These are phyloP conservation scores for Pseudognaphalium luteoalbum DNA, from an alignment of 129 eudicot species.

Conservation along the genomic window DNA sequence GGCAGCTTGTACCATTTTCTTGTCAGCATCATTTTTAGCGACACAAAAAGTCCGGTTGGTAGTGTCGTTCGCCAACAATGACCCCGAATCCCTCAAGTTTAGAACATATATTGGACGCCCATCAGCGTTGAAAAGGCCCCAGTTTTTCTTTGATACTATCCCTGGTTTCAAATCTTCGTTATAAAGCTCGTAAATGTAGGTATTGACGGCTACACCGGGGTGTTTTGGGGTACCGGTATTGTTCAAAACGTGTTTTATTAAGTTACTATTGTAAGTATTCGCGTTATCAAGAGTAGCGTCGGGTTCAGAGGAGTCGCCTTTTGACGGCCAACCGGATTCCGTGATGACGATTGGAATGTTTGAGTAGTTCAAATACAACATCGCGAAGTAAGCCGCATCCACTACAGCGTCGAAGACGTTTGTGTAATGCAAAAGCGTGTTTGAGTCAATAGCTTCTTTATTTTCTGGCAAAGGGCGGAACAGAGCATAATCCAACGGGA, in stretches of 20 bases:
- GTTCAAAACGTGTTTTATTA: slow-evolving; percentile 55
- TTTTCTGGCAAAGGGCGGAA: slow-evolving; percentile 37
- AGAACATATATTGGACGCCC: slow-evolving; percentile 60
- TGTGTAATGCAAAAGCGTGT: slow-evolving; percentile 40
- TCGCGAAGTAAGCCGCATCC: slow-evolving; percentile 44
- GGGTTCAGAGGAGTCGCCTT: slow-evolving; percentile 60
- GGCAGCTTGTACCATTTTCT: slow-evolving; percentile 68
- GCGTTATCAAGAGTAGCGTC: slow-evolving; percentile 68
- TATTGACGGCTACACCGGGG: slow-evolving; percentile 57
- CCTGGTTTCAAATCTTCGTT: slow-evolving; percentile 65
- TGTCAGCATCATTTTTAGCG: slow-evolving; percentile 55
- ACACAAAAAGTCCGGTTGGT: slow-evolving; percentile 65
- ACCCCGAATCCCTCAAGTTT: slow-evolving; percentile 57
- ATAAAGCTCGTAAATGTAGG: slow-evolving; percentile 68
- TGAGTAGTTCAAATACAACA: slow-evolving; percentile 39
- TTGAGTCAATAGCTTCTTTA: slow-evolving; percentile 36
- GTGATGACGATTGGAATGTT: slow-evolving; percentile 43
- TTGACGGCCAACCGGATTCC: slow-evolving; percentile 80
- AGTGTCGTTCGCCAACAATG: slow-evolving; percentile 66
- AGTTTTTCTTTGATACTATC: slow-evolving; percentile 59
- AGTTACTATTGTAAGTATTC: slow-evolving; percentile 62
- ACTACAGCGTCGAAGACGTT: slow-evolving; percentile 42
- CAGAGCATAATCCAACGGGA: slow-evolving; percentile 49
- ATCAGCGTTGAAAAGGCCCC: slow-evolving; percentile 67
- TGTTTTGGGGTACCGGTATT: slow-evolving; percentile 76